Evolutionary conservation across 257 asterid species (phyloP).

Genomic region (Haberlea rhodopensis): DNA sequence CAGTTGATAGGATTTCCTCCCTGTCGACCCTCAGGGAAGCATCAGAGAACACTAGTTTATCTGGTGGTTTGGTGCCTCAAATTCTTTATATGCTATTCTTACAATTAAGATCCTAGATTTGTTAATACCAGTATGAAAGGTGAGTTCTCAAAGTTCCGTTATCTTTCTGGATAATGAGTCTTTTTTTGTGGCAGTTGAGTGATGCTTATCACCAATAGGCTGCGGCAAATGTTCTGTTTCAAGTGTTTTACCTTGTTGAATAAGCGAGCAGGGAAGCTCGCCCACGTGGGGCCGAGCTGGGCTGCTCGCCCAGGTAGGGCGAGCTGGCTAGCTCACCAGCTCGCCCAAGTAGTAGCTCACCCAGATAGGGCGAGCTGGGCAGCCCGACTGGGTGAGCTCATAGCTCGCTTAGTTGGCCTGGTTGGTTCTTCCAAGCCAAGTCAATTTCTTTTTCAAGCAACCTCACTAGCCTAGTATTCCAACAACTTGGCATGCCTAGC

Average conservation of each 20-base stretch:
- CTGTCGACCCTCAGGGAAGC: conserved; percentile 32
- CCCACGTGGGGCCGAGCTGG: too few species aligned
- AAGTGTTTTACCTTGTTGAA: conserved; percentile 9
- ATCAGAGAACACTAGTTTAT: conserved; percentile 41
- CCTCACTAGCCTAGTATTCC: too few species aligned
- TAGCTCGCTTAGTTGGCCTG: too few species aligned
- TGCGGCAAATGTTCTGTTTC: conserved; percentile 17
- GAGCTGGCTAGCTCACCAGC: too few species aligned
- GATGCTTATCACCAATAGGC: conserved; percentile 18
- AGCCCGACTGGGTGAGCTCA: too few species aligned
- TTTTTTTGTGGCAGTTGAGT: conserved; percentile 10
- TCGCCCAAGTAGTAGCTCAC: too few species aligned
- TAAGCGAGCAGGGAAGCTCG: too few species aligned
- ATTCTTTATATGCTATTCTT: conserved; percentile 21
- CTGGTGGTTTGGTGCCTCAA: conserved; percentile 27
- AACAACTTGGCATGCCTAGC: too few species aligned
- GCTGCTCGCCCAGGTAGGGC: too few species aligned
- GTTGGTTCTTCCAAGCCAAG: too few species aligned
- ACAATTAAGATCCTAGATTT: conserved; percentile 13
- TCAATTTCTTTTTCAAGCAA: too few species aligned
- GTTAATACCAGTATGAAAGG: neutral
- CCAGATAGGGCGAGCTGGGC: too few species aligned
- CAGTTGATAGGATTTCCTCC: conserved; percentile 33
- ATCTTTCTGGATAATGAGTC: conserved; percentile 25
- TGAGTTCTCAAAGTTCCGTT: neutral